These are phyloP conservation scores for Aspergillus affinis DNA, from an alignment of 495 filamentous ascomycete species.

Conservation along the genomic window DNA sequence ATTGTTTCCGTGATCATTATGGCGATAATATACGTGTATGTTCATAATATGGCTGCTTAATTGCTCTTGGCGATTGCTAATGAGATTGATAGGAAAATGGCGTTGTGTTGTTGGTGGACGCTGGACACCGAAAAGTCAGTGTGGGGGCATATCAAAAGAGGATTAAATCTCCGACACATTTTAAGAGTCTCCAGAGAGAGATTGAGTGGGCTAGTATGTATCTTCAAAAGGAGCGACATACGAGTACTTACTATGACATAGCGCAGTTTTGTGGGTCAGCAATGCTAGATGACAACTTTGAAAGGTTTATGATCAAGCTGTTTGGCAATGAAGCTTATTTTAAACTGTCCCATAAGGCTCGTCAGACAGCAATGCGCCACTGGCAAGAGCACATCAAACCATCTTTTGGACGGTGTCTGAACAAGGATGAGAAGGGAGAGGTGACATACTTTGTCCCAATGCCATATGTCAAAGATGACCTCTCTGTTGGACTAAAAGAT, in stretches of 20 bases:
- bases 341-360: conserved; percentile 6
- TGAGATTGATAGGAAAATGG: background rate
- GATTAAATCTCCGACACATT: background rate
- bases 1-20: conserved; percentile 9
- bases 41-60: background rate
- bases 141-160: no score
- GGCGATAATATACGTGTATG: background rate
- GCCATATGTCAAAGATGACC: conserved; percentile 17
- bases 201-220: conserved; percentile 33
- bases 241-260: conserved; percentile 7
- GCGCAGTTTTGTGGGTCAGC: conserved; percentile 56
- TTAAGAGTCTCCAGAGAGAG: background rate
- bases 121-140: background rate
- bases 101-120: background rate
- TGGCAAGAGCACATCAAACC: conserved; percentile 30
- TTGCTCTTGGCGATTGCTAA: background rate
- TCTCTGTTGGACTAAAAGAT: background rate
- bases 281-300: conserved; percentile 49
- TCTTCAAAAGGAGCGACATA: conserved; percentile 18
- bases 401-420: conserved; percentile 2
- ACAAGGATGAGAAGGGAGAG: background rate
- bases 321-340: conserved; percentile 18
- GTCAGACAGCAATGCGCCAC: conserved; percentile 1
- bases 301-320: conserved; percentile 35
- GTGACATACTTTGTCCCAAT: conserved; percentile 10